These are phyloP conservation scores for Scedosporium minutisporum DNA, from an alignment of 2,329 filamentous ascomycete species.

Conservation along the genomic window DNA sequence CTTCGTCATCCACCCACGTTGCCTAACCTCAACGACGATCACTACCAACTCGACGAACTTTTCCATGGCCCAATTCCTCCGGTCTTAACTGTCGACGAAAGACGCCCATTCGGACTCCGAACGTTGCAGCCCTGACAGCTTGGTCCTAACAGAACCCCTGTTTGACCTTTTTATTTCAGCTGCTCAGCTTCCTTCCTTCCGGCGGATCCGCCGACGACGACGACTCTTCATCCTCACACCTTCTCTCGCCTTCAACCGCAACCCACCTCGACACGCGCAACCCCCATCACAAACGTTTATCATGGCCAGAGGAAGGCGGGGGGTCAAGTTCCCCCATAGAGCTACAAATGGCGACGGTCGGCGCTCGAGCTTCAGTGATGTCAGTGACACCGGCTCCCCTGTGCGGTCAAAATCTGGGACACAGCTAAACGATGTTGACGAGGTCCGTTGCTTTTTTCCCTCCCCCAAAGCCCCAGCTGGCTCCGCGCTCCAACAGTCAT, in stretches of 20 bases:
- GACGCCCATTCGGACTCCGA: not conserved
- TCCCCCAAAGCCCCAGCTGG: not conserved
- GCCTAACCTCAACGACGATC: not conserved
- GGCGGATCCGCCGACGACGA: not conserved
- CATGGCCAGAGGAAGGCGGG: constrained; percentile 34
- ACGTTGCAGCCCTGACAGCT: not conserved
- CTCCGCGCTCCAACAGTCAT: not conserved
- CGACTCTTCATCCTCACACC: not conserved
- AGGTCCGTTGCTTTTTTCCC: constrained; percentile 17
- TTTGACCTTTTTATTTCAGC: not conserved
- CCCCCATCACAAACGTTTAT: constrained; percentile 1
- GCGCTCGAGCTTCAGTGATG: constrained; percentile 63
- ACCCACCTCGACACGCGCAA: not conserved
- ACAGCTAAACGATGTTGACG: constrained; percentile 27
- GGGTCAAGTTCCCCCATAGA: constrained; percentile 46
- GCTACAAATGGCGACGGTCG: constrained; percentile 46
- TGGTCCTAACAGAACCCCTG: not conserved
- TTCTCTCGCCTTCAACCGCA: not conserved
- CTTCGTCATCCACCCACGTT: not conserved
- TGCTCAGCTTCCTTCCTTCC: not conserved
- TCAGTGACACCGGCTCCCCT: constrained; percentile 36
- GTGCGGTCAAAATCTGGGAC: constrained; percentile 18
- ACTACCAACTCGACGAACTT: not conserved
- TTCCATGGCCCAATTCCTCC: not conserved
- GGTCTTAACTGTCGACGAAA: not conserved